Percentiles rank a stretch among this genome's conserved stretches.
phyloP scores from a whole-genome alignment of 345 rosid species.

The Populus ilicifolia region DNA sequence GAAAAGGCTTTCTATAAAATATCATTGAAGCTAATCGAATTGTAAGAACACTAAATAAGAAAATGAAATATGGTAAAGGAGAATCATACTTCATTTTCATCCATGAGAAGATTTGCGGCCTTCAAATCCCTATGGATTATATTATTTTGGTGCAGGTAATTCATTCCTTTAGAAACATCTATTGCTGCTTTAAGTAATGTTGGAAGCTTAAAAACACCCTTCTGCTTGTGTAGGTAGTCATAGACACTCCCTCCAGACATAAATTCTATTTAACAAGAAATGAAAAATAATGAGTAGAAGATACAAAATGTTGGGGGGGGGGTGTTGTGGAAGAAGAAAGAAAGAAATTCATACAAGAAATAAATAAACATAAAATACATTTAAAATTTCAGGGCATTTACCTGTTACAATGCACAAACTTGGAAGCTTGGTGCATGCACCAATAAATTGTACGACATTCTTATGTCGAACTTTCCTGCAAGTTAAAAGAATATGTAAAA shows the following conservation, averaged over 20 bases:
- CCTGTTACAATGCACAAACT: constrained; percentile 91
- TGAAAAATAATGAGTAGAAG: constrained; percentile 1
- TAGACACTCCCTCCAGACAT: constrained; percentile 99
- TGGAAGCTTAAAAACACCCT: constrained; percentile 89
- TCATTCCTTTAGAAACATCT: constrained; percentile 97
- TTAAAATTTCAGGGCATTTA: constrained; percentile 20
- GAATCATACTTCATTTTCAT: constrained; percentile 84
- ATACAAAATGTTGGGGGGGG: not conserved
- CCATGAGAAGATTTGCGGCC: constrained; percentile 94
- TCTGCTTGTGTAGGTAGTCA: constrained; percentile 93
- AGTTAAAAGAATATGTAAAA: constrained; percentile 16
- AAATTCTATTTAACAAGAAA: constrained; percentile 45
- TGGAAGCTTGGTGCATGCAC: constrained; percentile 96
- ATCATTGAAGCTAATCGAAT: not conserved
- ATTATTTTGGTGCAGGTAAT: constrained; percentile 89
- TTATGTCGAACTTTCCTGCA: constrained; percentile 93
- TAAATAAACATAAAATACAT: not conserved
- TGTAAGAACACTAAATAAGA: not conserved
- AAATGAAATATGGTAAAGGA: not conserved
- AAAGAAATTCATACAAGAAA: not conserved
- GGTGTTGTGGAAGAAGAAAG: not conserved
- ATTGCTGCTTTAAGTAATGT: constrained; percentile 78
- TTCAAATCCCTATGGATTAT: constrained; percentile 96
- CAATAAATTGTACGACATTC: constrained; percentile 94
- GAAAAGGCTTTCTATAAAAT: not conserved